These are phyloP conservation scores for Agarophyton chilense DNA, from an alignment of 23 red algal species.

Conservation along the genomic window DNA sequence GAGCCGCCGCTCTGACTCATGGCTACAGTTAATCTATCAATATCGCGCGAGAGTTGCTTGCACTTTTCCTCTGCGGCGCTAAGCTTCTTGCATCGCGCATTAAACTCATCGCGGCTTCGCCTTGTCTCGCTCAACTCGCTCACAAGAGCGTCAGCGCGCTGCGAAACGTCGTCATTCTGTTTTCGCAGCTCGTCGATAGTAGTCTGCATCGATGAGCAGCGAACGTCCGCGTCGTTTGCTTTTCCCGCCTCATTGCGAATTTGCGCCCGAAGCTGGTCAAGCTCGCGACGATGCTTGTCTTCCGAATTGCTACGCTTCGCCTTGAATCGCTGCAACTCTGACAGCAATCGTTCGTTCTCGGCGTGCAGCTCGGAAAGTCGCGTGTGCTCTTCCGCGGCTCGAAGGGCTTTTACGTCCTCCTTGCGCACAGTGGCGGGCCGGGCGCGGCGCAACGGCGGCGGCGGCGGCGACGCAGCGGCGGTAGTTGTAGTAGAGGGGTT, in stretches of 20 bases:
- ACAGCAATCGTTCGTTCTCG: conserved; percentile 8
- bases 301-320: conserved; percentile 1
- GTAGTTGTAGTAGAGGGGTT: too few relatives aligned
- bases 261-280: conserved; percentile 1
- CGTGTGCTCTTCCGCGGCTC: background rate
- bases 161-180: background rate
- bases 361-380: background rate
- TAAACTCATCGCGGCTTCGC: conserved; percentile 15
- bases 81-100: background rate
- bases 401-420: background rate
- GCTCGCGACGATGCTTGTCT: background rate
- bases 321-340: background rate
- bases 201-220: background rate
- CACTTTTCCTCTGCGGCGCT: conserved; percentile 12
- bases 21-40: conserved; percentile 51
- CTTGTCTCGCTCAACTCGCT: background rate
- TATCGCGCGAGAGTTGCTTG: conserved; percentile 15
- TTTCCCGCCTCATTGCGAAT: background rate
- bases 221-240: background rate
- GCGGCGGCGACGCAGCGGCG: too few relatives aligned
- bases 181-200: background rate
- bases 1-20: background rate
- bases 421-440: background rate
- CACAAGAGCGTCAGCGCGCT: background rate
- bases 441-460: background rate